Base-by-base conservation (phyloP, 371 early-diverging fungal genomes). In the Apophysomyces trapeziformis region DNA sequence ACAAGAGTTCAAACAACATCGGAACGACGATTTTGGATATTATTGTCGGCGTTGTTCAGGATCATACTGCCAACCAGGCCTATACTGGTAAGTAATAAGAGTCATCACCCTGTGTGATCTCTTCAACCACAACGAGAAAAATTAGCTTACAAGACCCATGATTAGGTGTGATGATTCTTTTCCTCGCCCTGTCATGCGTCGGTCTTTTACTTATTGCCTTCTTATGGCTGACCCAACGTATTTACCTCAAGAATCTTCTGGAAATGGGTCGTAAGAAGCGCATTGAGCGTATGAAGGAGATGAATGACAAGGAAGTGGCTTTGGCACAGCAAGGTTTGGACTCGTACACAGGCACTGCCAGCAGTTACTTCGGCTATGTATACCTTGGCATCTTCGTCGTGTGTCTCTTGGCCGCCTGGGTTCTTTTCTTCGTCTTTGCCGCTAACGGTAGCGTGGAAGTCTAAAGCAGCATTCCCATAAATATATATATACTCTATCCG, bases 21-120 rank as follows among this genome's bases (percentile, higher is more conserved):
- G 86, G 83, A 35, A 73, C 79, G 14, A 65, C 83, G 12, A 81
- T 86, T 57, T 61, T 86, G 8, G 84, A 86, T 61, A 79, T 82
- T 36, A 64, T 73, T 38, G 67, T 84, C 16, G 86, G 86, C 59
- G 74, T 82, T 11, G 70, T 85, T 7, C 86, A 85, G 58, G 86
- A 85, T 65, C 68, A 77, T 13, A 78, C 80, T 0, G 72, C 63
- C 1, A 61, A 66, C 2, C 71, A 75, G 60, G 66, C 68, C 9
- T 82, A 82, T 63, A 70, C 69, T 2, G 70, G 71, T 70, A 60
- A 47, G 62, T 38, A 57, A 32, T 21, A 39, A 9, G 7, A n/a
- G 37, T 35, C 1, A 6, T 5, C 41, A 18, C 59, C 12, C 5
- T 18, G 14, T 12, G 2, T 14, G 36, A 4, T 44, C 57, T 35